A percentile compares a stretch with the other conserved stretches of the same genome.
Evolutionary conservation across 495 filamentous ascomycete genomes (phyloP).

Genomic region (Neurospora sp.): DNA sequence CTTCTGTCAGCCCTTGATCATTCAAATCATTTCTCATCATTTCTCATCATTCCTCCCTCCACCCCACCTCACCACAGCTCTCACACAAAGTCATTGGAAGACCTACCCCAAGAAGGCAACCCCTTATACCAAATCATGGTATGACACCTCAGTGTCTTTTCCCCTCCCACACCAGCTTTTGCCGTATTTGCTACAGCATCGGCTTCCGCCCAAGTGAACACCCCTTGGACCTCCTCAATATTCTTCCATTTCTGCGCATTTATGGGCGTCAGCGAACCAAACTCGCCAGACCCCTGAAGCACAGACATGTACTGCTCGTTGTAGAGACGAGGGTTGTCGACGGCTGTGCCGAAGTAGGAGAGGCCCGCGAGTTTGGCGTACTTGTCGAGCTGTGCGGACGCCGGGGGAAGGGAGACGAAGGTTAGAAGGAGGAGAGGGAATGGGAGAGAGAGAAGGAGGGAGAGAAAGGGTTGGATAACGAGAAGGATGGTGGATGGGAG

Average conservation of each 20-base stretch:
- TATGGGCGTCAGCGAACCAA: conserved; percentile 44
- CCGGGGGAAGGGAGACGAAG: neutral
- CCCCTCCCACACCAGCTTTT: conserved; percentile 21
- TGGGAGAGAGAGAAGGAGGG: neutral
- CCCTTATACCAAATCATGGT: conserved; percentile 51
- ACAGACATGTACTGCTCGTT: conserved; percentile 37
- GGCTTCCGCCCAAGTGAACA: conserved; percentile 39
- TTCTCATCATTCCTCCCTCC: neutral
- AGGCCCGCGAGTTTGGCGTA: conserved; percentile 40
- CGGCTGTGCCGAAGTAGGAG: conserved; percentile 47
- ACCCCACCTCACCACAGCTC: too few species aligned
- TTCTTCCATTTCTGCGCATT: conserved; percentile 43
- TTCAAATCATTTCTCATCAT: neutral
- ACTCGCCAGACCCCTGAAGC: conserved; percentile 34
- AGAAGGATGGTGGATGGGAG: neutral
- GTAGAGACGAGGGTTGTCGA: conserved; percentile 43
- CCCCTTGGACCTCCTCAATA: conserved; percentile 23
- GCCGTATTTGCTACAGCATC: conserved; percentile 40
- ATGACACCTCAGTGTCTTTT: conserved; percentile 42
- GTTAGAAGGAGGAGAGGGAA: neutral
- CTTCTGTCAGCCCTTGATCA: neutral
- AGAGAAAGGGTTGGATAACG: neutral
- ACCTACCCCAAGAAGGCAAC: conserved; percentile 39
- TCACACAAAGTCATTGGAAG: too few species aligned
- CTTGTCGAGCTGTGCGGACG: conserved; percentile 27